These are phyloP conservation scores for Wickerhamomyces chambardii DNA, from an alignment of 805 yeast species.

Conservation along the genomic window DNA sequence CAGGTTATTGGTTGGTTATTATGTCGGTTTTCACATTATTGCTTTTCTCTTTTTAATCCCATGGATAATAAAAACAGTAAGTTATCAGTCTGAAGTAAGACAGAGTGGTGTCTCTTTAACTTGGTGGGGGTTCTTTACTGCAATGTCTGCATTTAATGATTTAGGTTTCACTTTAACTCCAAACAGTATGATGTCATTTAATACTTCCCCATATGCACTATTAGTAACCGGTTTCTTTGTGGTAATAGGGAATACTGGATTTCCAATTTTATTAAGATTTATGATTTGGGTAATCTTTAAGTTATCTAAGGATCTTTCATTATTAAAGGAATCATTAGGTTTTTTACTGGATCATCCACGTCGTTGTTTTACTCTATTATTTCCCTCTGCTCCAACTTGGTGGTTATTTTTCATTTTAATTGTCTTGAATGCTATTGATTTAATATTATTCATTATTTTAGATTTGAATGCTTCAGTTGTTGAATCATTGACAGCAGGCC, in stretches of 20 bases:
- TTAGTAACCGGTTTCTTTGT: constrained; percentile 61
- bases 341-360: constrained; percentile 93
- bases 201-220: constrained; percentile 53
- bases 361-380: constrained; percentile 87
- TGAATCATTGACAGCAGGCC: constrained; percentile 50
- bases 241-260: constrained; percentile 91
- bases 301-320: constrained; percentile 54
- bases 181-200: constrained; percentile 67
- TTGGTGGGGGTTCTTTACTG: constrained; percentile 93
- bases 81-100: constrained; percentile 35
- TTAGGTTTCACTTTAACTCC: constrained; percentile 79
- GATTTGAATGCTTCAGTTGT: constrained; percentile 54
- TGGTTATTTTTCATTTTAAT: constrained; percentile 78
- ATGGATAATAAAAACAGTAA: constrained; percentile 40
- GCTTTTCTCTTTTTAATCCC: constrained; percentile 46
- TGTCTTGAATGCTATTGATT: constrained; percentile 65
- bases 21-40: constrained; percentile 65
- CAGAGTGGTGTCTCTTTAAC: constrained; percentile 59
- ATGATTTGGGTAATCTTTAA: constrained; percentile 75
- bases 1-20: constrained; percentile 54
- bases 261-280: constrained; percentile 76
- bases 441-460: constrained; percentile 69
- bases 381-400: constrained; percentile 93
- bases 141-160: constrained; percentile 76
- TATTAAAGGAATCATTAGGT: constrained; percentile 65